Evolutionary conservation across 1,139 yeast species (phyloP).

Genomic region (Maudiozyma humilis): DNA sequence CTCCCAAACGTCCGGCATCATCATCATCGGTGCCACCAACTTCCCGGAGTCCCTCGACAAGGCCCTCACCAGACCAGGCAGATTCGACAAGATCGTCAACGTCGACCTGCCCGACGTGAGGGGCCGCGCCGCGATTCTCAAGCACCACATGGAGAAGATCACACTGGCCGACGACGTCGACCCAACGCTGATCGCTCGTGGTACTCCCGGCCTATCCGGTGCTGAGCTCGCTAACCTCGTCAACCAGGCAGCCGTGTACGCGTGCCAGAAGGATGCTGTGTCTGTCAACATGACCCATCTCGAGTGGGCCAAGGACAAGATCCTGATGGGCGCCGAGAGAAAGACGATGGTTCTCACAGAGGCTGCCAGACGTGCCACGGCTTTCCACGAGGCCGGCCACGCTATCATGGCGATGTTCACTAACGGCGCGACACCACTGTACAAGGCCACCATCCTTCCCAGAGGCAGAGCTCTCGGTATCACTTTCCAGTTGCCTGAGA

Average conservation of each 20-base stretch:
- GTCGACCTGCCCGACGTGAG: constrained; percentile 97
- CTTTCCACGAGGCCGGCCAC: constrained; percentile 98
- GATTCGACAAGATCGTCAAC: constrained; percentile 92
- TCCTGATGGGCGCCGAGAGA: constrained; percentile 95
- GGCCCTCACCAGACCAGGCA: constrained; percentile 96
- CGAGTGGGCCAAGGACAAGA: constrained; percentile 99
- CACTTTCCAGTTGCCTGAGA: constrained; percentile 94
- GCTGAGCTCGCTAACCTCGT: constrained; percentile 94
- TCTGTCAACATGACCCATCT: constrained; percentile 86
- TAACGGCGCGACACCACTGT: constrained; percentile 90
- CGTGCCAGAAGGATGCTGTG: constrained; percentile 85
- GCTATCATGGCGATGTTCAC: constrained; percentile 96
- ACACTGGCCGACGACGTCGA: constrained; percentile 81
- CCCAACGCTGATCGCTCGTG: constrained; percentile 83
- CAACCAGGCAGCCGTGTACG: constrained; percentile 96
- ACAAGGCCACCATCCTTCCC: constrained; percentile 94
- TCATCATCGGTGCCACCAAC: constrained; percentile 95
- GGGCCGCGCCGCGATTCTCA: constrained; percentile 87
- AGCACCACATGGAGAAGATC: constrained; percentile 86
- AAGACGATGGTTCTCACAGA: constrained; percentile 96
- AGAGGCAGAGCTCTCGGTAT: constrained; percentile 95
- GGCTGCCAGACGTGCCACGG: constrained; percentile 87
- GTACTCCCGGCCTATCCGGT: constrained; percentile 96
- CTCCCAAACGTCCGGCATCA: constrained; percentile 85
- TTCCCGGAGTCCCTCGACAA: constrained; percentile 95